phyloP scores from a whole-genome alignment of 768 basidiomycete genomes.

The Dendrothele bispora region DNA sequence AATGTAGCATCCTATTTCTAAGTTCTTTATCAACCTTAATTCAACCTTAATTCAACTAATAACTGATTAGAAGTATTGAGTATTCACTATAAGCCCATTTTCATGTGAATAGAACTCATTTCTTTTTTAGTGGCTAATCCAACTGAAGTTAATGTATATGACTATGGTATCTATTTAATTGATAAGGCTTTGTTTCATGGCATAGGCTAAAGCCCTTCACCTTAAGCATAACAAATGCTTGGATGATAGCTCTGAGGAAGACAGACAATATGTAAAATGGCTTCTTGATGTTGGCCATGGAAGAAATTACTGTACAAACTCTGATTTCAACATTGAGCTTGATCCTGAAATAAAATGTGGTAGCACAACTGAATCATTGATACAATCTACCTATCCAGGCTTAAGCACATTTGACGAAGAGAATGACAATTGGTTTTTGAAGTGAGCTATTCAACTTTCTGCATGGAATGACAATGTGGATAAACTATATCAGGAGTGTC shows the following conservation, averaged over 20 bases:
- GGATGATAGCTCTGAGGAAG: neutral
- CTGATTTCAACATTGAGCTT: neutral
- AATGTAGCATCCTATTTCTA: no score
- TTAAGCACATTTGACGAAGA: neutral
- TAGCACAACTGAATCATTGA: neutral
- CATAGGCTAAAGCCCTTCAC: no score
- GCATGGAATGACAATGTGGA: no score
- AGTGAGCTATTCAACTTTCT: neutral
- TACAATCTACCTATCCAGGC: neutral
- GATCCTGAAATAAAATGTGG: constrained; percentile 2
- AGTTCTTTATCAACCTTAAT: no score
- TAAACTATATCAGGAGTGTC: neutral
- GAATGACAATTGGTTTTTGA: constrained; percentile 2
- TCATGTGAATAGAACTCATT: no score
- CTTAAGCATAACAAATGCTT: constrained; percentile 1
- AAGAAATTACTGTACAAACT: neutral
- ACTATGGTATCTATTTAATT: no score
- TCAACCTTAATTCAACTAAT: no score
- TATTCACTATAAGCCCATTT: no score
- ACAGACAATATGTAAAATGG: constrained; percentile 1
- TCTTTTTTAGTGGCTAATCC: no score
- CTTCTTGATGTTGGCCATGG: neutral
- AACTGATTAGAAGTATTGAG: no score
- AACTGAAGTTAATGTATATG: no score
- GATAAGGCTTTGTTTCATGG: no score